Evolutionary conservation across 768 basidiomycete species (phyloP), one percentile per base, ranked within the genome.

Genomic region (Trametes maxima): DNA sequence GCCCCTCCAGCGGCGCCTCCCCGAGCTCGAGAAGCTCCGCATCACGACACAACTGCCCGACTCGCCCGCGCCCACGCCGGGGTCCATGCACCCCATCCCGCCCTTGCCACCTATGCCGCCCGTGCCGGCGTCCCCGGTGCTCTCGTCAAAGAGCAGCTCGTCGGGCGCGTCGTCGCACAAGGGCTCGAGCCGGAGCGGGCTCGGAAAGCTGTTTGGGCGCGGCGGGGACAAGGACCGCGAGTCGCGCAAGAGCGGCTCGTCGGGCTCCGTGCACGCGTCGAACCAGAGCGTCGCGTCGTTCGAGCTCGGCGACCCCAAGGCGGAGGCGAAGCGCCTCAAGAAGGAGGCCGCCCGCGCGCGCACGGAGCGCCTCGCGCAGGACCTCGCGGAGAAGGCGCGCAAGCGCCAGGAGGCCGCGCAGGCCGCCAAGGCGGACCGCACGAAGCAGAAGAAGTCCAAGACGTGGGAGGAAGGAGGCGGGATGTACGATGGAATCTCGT

Each of bases 291-390:
- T 59, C 42, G 16, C 50, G 49, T 65, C 57, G 52, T 33, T 61
- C 59, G 43, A 60, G 33, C 39, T 58, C 40, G 57, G 40, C 48
- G n/a, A 21, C 48, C 44, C 59, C 46, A 68, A 67, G 59, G 68
- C 70, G 44, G 82, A 82, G 59, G 71, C 75, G 65, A 83, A 79
- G 70, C 69, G 66, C 63, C 72, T 72, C 56, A 82, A 77, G 70
- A 77, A 78, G 67, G 76, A 78, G 11, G 73, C 77, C 53, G 70
- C 75, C 49, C 73, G 75, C 36, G 75, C 75, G 55, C 76, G 70
- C 64, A 72, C 70, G 35, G 78, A 80, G 59, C 74, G 74, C 52
- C 72, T 83, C 35, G 81, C 82, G n/a, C 67, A 73, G 57, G 75
- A 80, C 48, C 73, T 83, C 62, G 80, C 78, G 68, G 74, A 74